phyloP scores from a whole-genome alignment of 2,329 filamentous ascomycete species.

The Nemania diffusa region DNA sequence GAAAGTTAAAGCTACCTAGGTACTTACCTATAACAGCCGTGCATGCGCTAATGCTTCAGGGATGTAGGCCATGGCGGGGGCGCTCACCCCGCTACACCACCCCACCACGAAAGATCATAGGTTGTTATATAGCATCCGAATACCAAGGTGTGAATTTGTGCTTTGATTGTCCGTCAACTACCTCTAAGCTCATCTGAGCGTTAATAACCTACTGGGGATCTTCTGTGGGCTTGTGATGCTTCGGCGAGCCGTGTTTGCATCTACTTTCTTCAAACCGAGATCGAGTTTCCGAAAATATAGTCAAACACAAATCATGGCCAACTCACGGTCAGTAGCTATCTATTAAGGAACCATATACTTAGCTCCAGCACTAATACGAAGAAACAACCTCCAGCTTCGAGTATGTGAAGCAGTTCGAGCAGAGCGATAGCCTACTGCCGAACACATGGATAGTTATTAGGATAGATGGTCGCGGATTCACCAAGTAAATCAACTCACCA shows the following conservation, averaged over 20 bases:
- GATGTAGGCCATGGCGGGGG: neutral
- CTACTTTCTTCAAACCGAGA: neutral
- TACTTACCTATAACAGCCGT: neutral
- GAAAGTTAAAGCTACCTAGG: neutral
- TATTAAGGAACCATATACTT: neutral
- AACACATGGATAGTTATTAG: slow-evolving; percentile 97
- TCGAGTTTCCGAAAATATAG: neutral
- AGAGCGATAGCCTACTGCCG: slow-evolving; percentile 79
- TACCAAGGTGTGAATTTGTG: too few relatives aligned
- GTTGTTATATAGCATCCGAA: neutral
- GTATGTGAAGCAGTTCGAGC: slow-evolving; percentile 93
- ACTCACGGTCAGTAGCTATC: slow-evolving; percentile 60
- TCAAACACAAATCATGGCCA: slow-evolving; percentile 57
- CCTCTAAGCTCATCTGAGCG: neutral
- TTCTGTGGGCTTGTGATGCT: neutral
- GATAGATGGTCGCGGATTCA: slow-evolving; percentile 93
- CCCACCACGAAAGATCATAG: slow-evolving; percentile 13
- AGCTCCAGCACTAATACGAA: slow-evolving; percentile 34
- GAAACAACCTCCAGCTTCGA: slow-evolving; percentile 73
- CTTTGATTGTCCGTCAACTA: neutral
- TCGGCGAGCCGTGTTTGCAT: neutral
- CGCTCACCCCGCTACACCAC: slow-evolving; percentile 7
- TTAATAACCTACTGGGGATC: neutral
- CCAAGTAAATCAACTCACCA: slow-evolving; percentile 70
- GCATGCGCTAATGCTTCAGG: neutral